These are phyloP conservation scores for Anastatica hierochuntica DNA, from an alignment of 345 rosid genomes.

Conservation along the genomic window DNA sequence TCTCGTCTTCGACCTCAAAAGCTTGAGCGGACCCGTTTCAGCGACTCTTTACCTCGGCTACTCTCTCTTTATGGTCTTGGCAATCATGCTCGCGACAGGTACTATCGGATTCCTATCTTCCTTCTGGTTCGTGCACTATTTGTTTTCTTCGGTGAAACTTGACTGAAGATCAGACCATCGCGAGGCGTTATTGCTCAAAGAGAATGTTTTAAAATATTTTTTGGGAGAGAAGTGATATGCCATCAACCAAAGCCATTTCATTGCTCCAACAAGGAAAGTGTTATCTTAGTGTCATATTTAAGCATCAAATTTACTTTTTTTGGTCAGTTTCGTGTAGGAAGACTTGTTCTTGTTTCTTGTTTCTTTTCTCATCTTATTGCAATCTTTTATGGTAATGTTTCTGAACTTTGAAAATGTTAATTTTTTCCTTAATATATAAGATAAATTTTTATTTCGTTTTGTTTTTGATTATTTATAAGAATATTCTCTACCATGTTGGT, in stretches of 20 bases:
- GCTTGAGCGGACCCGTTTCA: slow-evolving; percentile 60
- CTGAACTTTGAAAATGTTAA: too few species aligned
- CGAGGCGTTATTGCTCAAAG: too few species aligned
- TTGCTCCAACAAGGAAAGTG: slow-evolving; percentile 14
- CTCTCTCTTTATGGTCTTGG: slow-evolving; percentile 58
- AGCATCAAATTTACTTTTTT: too few species aligned
- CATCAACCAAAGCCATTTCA: too few species aligned
- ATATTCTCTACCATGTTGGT: too few species aligned
- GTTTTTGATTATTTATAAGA: too few species aligned
- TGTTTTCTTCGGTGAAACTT: slow-evolving; percentile 69
- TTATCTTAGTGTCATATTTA: slow-evolving; percentile 3
- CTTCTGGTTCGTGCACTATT: slow-evolving; percentile 65
- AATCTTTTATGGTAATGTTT: too few species aligned
- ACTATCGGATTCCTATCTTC: slow-evolving; percentile 65
- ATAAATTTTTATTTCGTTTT: too few species aligned
- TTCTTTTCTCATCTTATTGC: too few species aligned
- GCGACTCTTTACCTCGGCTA: slow-evolving; percentile 61
- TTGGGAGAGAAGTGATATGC: slow-evolving; percentile 3
- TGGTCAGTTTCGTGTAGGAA: too few species aligned
- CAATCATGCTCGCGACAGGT: slow-evolving; percentile 66
- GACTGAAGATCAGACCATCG: slow-evolving; percentile 36
- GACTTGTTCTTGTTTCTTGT: too few species aligned
- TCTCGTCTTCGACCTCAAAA: slow-evolving; percentile 53
- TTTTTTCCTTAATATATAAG: too few species aligned
- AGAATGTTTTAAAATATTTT: slow-evolving; percentile 7